Percentiles rank a stretch among this genome's conserved stretches.
phyloP scores from a whole-genome alignment of 2,329 filamentous ascomycete species.

The Claviceps fusiformis region DNA sequence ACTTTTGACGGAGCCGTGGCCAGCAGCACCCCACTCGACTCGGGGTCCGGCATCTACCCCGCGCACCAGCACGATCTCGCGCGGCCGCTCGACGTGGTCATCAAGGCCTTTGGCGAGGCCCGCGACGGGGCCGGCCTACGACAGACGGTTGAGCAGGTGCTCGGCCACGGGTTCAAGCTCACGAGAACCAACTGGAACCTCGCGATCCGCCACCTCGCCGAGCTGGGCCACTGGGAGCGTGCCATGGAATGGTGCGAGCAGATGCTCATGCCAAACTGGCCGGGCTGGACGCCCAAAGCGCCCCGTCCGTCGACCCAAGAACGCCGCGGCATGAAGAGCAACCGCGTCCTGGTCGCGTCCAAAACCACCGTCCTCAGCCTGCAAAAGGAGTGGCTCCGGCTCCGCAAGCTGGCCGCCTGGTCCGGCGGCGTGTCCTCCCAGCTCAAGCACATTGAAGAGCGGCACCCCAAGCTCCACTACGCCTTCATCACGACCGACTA shows the following conservation, averaged over 20 bases:
- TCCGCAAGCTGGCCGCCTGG: slow-evolving; percentile 35
- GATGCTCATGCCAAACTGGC: slow-evolving; percentile 65
- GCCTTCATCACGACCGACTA: slow-evolving; percentile 24
- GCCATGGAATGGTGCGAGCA: slow-evolving; percentile 66
- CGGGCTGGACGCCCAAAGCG: slow-evolving; percentile 46
- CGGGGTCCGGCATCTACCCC: slow-evolving; percentile 23
- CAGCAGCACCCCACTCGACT: slow-evolving; percentile 11
- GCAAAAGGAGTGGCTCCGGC: slow-evolving; percentile 34
- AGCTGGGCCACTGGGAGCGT: slow-evolving; percentile 42
- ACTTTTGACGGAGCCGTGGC: slow-evolving; percentile 39
- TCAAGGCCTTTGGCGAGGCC: slow-evolving; percentile 27
- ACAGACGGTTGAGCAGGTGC: slow-evolving; percentile 39
- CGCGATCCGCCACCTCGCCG: slow-evolving; percentile 55
- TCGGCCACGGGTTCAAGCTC: slow-evolving; percentile 55
- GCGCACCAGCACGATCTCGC: slow-evolving; percentile 39
- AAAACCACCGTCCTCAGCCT: slow-evolving; percentile 32
- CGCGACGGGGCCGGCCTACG: slow-evolving; percentile 33
- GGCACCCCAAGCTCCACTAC: slow-evolving; percentile 27
- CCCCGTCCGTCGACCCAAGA: slow-evolving; percentile 14
- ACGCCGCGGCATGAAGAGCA: slow-evolving; percentile 23
- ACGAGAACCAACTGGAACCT: slow-evolving; percentile 72
- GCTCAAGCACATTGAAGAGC: slow-evolving; percentile 23
- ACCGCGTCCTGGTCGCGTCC: slow-evolving; percentile 19
- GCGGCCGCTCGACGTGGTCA: slow-evolving; percentile 35
- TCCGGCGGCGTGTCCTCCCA: slow-evolving; percentile 29